Base-by-base conservation (phyloP, 2,329 filamentous ascomycete genomes). In the Hypoxylon sp. region DNA sequence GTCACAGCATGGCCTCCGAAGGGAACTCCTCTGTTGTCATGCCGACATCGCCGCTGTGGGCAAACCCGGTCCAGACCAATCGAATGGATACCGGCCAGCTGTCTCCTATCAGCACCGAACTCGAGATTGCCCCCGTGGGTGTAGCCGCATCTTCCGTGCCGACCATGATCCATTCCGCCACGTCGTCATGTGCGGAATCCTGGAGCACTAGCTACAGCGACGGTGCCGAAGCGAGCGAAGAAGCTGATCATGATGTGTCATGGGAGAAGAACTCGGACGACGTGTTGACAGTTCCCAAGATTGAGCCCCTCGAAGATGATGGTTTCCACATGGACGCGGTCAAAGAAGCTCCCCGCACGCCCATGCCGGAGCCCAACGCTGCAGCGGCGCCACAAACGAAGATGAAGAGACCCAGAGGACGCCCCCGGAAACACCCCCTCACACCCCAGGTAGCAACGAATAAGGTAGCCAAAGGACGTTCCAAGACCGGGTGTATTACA, bases 371-470 rank as follows among this genome's bases (percentile, higher is more conserved):
- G 11, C 46, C 71, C 11, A 70, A 69, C 33, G 38, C 61, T 18
- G 63, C 64, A 6, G 61, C 75, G 1, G 61, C 67, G 12, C 51
- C 68, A 9, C 74, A 79, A 24, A 70, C 78, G 18, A 86, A 86
- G 70, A 75, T 78, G 36, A 91, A 90, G 79, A 84, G 90, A 73
- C 90, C 90, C 71, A 87, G 93, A 73, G 93, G 93, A 32, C 86
- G 93, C 57, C 93, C 93, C 52, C 86, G 93, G 78, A 97, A 97
- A 80, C 89, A 93, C 72, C 91, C 92, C 38, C 80, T 91, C 16
- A 84, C 84, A 6, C 85, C 88, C 0, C 83, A 85, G 33, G 74
- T 81, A 14, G 79, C 83, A 16, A 79, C 87, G 51, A 87, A 85
- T 73, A 96, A 96, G 75, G 80, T 92, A 53, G 89, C 92, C 61